A percentile compares a stretch with the other conserved stretches of the same genome.
These are phyloP conservation scores for Carpinus fangiana DNA, from an alignment of 306 rosid species.

Conservation along the genomic window DNA sequence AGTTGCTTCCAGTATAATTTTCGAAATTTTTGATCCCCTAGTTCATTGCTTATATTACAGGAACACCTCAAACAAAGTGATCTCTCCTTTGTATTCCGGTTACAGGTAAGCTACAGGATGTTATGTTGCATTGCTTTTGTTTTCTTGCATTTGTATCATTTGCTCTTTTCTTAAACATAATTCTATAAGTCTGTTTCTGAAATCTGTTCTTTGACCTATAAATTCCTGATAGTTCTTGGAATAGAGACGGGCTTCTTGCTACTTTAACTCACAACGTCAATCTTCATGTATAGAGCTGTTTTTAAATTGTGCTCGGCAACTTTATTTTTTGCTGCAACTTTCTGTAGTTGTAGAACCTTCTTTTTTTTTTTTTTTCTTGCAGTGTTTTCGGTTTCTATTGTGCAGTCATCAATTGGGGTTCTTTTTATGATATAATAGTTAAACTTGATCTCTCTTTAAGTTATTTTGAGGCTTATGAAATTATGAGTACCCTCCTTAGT, in stretches of 20 bases:
- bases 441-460: background rate
- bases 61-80: constrained; percentile 90
- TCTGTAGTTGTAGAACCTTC: background rate
- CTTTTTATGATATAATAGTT: background rate
- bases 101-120: constrained; percentile 67
- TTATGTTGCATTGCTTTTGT: constrained; percentile 8
- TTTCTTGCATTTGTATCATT: constrained; percentile 12
- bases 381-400: background rate
- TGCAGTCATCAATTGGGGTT: background rate
- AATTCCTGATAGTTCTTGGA: background rate
- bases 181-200: background rate
- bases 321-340: background rate
- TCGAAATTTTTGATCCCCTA: background rate
- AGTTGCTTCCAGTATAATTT: background rate
- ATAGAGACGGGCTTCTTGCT: background rate
- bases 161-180: background rate
- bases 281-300: background rate
- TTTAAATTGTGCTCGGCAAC: background rate
- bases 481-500: background rate
- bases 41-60: constrained; percentile 41
- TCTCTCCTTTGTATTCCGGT: constrained; percentile 90
- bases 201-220: background rate
- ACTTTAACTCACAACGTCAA: background rate
- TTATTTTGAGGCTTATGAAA: background rate
- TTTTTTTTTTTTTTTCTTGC: background rate